Conservation (phyloP, 176 grass and related monocot genomes). For the Musa itinerans region DNA sequence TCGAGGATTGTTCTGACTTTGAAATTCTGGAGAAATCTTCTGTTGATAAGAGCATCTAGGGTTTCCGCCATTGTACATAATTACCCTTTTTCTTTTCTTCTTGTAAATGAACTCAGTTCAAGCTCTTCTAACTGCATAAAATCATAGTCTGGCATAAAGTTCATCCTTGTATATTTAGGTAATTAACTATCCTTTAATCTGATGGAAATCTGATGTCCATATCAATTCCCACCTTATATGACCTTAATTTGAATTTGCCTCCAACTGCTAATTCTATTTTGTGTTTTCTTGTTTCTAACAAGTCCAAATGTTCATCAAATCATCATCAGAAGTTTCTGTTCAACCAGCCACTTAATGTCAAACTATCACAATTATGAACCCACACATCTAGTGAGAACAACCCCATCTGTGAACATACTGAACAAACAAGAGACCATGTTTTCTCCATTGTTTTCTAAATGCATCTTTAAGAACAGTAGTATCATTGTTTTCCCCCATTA, state of each 20-base stretch:
- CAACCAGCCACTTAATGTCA: too few species aligned
- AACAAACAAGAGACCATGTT: too few species aligned
- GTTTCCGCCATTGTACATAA: background rate
- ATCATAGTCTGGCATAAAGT: background rate
- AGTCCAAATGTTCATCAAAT: background rate
- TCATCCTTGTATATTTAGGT: constrained; percentile 5
- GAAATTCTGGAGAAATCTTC: constrained; percentile 48
- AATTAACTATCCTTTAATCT: constrained; percentile 2
- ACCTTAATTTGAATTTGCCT: background rate
- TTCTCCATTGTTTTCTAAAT: too few species aligned
- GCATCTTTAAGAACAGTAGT: too few species aligned
- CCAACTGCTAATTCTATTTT: background rate
- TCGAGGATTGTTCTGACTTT: constrained; percentile 74
- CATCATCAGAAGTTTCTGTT: too few species aligned
- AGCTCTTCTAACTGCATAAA: background rate
- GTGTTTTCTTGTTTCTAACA: background rate
- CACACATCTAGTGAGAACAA: too few species aligned
- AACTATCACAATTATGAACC: too few species aligned
- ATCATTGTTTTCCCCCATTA: too few species aligned
- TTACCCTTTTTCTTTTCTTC: background rate
- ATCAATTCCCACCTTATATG: background rate
- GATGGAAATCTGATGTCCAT: background rate
- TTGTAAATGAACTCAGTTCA: background rate
- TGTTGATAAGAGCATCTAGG: background rate
- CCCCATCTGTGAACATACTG: too few species aligned